Conservation (phyloP, 2,329 filamentous ascomycete species). For the Claviceps monticola region DNA sequence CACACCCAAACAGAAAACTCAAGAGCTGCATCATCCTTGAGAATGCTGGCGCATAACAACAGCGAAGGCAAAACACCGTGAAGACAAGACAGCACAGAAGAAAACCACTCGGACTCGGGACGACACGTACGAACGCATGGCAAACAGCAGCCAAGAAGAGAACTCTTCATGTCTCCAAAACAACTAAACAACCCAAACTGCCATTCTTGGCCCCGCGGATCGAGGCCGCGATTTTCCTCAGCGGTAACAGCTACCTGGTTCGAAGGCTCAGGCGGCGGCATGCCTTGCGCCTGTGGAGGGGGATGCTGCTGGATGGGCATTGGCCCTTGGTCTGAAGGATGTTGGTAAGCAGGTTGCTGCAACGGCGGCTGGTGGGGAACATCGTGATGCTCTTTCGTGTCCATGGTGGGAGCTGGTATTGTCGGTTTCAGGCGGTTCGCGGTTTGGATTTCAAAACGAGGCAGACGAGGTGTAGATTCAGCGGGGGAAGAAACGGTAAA, state of each 20-base stretch:
- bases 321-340: background rate
- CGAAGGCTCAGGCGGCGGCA: background rate
- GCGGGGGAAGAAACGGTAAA: too few relatives aligned
- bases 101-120: background rate
- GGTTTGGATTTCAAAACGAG: background rate
- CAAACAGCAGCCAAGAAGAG: slow-evolving; percentile 24
- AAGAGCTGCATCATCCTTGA: too few relatives aligned
- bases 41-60: too few relatives aligned
- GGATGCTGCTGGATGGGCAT: background rate
- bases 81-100: background rate
- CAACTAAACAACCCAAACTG: slow-evolving; percentile 25
- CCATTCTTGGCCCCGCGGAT: slow-evolving; percentile 21
- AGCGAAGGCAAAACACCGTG: background rate
- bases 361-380: background rate
- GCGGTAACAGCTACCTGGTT: background rate
- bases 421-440: background rate
- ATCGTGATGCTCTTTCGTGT: background rate
- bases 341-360: background rate
- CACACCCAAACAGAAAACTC: too few relatives aligned
- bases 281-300: background rate
- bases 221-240: background rate
- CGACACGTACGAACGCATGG: slow-evolving; percentile 29
- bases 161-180: slow-evolving; percentile 22
- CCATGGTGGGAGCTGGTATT: background rate
- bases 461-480: background rate